These are phyloP conservation scores for Aspergillus candidus DNA, from an alignment of 2,329 filamentous ascomycete genomes.

Conservation along the genomic window DNA sequence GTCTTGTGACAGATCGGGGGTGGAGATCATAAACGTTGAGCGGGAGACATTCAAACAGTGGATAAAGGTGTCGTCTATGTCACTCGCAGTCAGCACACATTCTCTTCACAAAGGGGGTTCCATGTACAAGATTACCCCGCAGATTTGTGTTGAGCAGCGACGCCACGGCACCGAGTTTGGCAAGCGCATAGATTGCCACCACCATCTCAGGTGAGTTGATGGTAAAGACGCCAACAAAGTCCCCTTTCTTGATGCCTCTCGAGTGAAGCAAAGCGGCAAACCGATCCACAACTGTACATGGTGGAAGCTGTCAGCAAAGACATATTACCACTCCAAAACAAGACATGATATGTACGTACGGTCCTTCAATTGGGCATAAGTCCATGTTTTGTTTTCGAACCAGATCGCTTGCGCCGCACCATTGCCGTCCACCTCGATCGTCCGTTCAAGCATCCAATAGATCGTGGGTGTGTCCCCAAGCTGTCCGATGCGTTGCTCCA, in stretches of 20 bases:
- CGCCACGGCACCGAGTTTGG: conserved; percentile 41
- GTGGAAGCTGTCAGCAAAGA: conserved; percentile 4
- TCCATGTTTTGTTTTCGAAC: conserved; percentile 47
- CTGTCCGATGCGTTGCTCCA: conserved; percentile 31
- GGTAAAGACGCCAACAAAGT: conserved; percentile 44
- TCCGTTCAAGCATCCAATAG: conserved; percentile 40
- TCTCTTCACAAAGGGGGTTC: neutral
- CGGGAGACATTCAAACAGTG: conserved; percentile 42
- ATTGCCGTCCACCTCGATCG: conserved; percentile 35
- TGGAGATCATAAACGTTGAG: conserved; percentile 39
- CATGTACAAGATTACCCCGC: conserved; percentile 30
- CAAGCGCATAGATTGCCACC: conserved; percentile 39
- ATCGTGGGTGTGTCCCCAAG: conserved; percentile 37
- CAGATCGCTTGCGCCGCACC: conserved; percentile 40
- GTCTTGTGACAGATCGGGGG: conserved; percentile 37
- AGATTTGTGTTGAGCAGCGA: conserved; percentile 45
- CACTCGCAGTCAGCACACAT: neutral
- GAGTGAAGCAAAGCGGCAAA: conserved; percentile 39
- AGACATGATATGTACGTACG: conserved; percentile 24
- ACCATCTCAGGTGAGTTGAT: conserved; percentile 48
- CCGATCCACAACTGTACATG: conserved; percentile 36
- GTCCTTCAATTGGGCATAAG: conserved; percentile 40
- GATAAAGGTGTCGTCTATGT: conserved; percentile 38
- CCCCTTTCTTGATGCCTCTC: conserved; percentile 33
- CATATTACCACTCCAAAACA: neutral